Evolutionary conservation across 768 basidiomycete species (phyloP).

Genomic region (Tylopilus sp.): DNA sequence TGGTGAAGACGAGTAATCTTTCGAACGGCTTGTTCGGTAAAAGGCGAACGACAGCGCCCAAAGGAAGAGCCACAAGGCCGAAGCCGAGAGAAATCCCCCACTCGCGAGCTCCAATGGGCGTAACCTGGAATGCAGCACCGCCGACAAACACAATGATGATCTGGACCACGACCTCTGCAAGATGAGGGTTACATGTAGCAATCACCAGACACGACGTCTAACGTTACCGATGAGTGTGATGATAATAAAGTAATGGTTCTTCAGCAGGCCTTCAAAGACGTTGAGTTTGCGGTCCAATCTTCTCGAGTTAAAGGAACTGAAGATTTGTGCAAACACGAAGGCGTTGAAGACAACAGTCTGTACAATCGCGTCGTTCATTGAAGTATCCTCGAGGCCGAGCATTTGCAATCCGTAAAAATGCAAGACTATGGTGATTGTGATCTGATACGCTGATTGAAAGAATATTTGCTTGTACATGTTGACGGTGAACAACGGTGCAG

Average conservation of each 20-base stretch:
- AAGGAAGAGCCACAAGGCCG: slow-evolving; percentile 82
- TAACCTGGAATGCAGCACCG: slow-evolving; percentile 88
- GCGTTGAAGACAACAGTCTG: slow-evolving; percentile 94
- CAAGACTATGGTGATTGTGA: slow-evolving; percentile 77
- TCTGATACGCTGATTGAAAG: slow-evolving; percentile 87
- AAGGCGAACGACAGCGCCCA: slow-evolving; percentile 77
- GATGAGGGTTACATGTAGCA: slow-evolving; percentile 6
- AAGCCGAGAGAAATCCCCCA: slow-evolving; percentile 94
- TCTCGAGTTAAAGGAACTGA: slow-evolving; percentile 91
- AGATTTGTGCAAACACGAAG: slow-evolving; percentile 98
- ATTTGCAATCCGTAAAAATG: slow-evolving; percentile 81
- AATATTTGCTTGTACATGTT: slow-evolving; percentile 98
- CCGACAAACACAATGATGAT: slow-evolving; percentile 89
- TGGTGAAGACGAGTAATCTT: slow-evolving; percentile 48
- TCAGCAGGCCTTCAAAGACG: slow-evolving; percentile 77
- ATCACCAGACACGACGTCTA: not conserved
- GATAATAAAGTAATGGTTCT: slow-evolving; percentile 79
- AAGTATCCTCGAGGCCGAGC: slow-evolving; percentile 48
- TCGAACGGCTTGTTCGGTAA: slow-evolving; percentile 82
- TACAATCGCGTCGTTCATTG: slow-evolving; percentile 43
- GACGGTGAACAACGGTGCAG: slow-evolving; percentile 82
- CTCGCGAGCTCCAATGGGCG: slow-evolving; percentile 70
- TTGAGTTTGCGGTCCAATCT: slow-evolving; percentile 84
- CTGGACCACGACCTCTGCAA: slow-evolving; percentile 80
- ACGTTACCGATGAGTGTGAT: slow-evolving; percentile 82